Base-by-base conservation (phyloP, 805 yeast genomes). In the Ogataea nakhonphanomensis region DNA sequence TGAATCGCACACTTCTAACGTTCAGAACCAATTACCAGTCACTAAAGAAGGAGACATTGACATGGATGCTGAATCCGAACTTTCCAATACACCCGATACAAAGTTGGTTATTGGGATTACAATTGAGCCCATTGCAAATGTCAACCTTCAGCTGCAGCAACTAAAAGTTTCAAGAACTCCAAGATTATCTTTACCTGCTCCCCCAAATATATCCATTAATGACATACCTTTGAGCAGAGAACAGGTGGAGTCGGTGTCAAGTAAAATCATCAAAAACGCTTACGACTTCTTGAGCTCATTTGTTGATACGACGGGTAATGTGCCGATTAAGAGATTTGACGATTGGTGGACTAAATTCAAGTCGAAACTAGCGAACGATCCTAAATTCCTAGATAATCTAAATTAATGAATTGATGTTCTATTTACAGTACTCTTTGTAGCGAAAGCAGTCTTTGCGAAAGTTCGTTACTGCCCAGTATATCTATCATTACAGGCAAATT, bases 261-360 rank as follows among this genome's bases (percentile, higher is more conserved):
- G 84, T 46, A 86, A 85, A 58, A 88, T 93, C 42, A 95, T 93
- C 14, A 81, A 81, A 27, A 88, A 93, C 61, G 97, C 97, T 1
- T 93, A 91, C 64, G 90, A 93, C 58, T 93, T 76, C 58, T 64
- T 91, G 35, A 79, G 95, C 2, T 86, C 97, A n/a, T 91, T 90
- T 58, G 74, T 88, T 7, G 95, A 88, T 55, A 59, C 67, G 5
- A 69, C 75, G 15, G 95, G 95, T 2, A 86, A 79, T 51, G 96
- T 91, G 3, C 84, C 90, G 3, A 85, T 91, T 57, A 85, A 82
- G 55, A 84, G 79, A 30, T 91, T 91, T 54, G 95, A 91, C 58
- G 82, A 76, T 29, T 91, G 99, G 99, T 87, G 99, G 99, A 81
- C 74, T 49, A 90, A 88, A 62, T 91, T 93, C 65, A 85, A 77